These are phyloP conservation scores for Tarenaya hassleriana DNA, from an alignment of 345 rosid species.

Conservation along the genomic window DNA sequence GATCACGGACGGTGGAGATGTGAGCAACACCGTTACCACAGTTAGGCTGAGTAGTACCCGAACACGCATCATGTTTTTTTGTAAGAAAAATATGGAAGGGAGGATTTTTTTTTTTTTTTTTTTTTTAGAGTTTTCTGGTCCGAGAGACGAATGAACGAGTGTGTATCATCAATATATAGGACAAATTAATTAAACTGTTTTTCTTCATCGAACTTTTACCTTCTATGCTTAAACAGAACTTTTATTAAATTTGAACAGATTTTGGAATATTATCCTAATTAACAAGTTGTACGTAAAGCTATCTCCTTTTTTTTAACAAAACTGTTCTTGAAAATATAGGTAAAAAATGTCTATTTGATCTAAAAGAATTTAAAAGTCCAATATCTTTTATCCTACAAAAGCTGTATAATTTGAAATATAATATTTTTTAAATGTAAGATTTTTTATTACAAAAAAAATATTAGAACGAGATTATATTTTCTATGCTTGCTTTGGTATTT, in stretches of 20 bases:
- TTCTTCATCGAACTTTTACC: not conserved
- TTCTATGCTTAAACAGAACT: not conserved
- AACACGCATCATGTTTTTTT: slow-evolving; percentile 21
- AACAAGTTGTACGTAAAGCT: too few relatives aligned
- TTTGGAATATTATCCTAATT: not conserved
- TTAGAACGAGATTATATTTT: too few relatives aligned
- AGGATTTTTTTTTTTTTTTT: slow-evolving; percentile 23
- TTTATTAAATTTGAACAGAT: not conserved
- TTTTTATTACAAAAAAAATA: too few relatives aligned
- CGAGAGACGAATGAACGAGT: slow-evolving; percentile 1
- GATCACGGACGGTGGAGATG: slow-evolving; percentile 19
- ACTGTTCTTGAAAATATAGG: too few relatives aligned
- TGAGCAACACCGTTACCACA: slow-evolving; percentile 27
- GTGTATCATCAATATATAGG: slow-evolving; percentile 25
- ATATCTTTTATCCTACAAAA: too few relatives aligned
- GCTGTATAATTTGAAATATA: too few relatives aligned
- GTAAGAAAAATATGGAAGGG: slow-evolving; percentile 5
- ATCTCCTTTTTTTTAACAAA: too few relatives aligned
- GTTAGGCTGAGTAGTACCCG: slow-evolving; percentile 34
- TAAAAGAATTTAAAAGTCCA: too few relatives aligned
- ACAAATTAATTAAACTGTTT: slow-evolving; percentile 7
- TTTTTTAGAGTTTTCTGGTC: slow-evolving; percentile 14
- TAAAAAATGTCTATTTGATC: too few relatives aligned
- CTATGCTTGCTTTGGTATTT: too few relatives aligned
- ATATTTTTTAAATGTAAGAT: too few relatives aligned